Conservation (phyloP, 2,329 filamentous ascomycete genomes). For the Aureobasidium musti region DNA sequence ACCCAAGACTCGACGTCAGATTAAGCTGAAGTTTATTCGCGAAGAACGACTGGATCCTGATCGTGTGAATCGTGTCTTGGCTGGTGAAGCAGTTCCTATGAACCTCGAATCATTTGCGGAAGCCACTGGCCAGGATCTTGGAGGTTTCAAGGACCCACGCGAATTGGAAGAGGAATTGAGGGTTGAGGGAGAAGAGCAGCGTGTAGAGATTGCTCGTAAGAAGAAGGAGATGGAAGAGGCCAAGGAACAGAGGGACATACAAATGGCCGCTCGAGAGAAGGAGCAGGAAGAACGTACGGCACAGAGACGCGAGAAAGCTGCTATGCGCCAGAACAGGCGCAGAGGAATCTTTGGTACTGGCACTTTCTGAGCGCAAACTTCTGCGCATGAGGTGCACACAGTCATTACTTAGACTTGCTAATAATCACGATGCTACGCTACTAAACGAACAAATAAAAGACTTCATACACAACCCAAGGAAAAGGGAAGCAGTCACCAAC, state of each 20-base stretch:
- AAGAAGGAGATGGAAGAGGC: conserved; percentile 43
- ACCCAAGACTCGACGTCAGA: conserved; percentile 67
- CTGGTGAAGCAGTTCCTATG: conserved; percentile 45
- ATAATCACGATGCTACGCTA: conserved; percentile 7
- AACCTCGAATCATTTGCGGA: conserved; percentile 47
- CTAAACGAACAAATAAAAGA: neutral
- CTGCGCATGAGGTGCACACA: neutral
- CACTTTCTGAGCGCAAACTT: conserved; percentile 28
- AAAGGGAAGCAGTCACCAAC: neutral
- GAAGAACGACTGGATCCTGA: conserved; percentile 69
- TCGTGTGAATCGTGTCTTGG: conserved; percentile 65
- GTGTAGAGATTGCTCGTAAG: conserved; percentile 41
- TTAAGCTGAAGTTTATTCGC: conserved; percentile 81
- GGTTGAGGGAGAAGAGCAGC: conserved; percentile 37
- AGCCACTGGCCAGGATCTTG: conserved; percentile 43
- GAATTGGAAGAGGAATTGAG: conserved; percentile 42
- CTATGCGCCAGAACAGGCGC: conserved; percentile 33
- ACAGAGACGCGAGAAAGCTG: conserved; percentile 39
- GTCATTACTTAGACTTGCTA: neutral
- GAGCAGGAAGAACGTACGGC: conserved; percentile 37
- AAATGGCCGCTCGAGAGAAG: conserved; percentile 39
- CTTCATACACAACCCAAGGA: neutral
- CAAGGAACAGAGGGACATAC: conserved; percentile 38
- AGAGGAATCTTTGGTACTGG: conserved; percentile 34
- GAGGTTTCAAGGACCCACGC: conserved; percentile 43